Conservation (phyloP, 345 rosid genomes). For the Bretschneidera sinensis region DNA sequence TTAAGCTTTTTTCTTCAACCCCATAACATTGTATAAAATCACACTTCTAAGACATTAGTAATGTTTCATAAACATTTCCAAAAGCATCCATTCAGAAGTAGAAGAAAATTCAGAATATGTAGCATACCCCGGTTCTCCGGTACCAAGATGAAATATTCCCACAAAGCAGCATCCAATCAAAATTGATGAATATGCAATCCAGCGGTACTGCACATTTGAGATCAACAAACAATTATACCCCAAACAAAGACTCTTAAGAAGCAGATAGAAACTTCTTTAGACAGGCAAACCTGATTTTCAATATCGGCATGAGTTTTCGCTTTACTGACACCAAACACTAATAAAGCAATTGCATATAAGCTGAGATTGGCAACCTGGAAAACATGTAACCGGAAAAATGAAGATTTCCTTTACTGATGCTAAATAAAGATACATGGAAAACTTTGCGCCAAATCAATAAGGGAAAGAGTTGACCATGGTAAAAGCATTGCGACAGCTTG, state of each 20-base stretch:
- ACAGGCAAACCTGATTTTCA: slow-evolving; percentile 62
- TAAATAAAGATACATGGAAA: slow-evolving; percentile 9
- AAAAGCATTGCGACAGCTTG: slow-evolving; percentile 96
- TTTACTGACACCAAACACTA: slow-evolving; percentile 48
- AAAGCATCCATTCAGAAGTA: too few relatives aligned
- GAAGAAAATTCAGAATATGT: neutral
- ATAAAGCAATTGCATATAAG: slow-evolving; percentile 72
- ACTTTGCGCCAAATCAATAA: slow-evolving; percentile 10
- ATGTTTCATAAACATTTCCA: neutral
- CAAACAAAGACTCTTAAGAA: slow-evolving; percentile 1
- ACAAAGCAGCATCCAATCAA: slow-evolving; percentile 82
- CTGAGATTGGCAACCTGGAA: slow-evolving; percentile 86
- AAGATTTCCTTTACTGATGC: slow-evolving; percentile 9
- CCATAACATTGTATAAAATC: neutral
- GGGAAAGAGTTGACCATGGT: slow-evolving; percentile 59
- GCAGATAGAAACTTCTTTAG: slow-evolving; percentile 2
- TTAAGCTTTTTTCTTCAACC: too few relatives aligned
- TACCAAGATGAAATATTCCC: slow-evolving; percentile 69
- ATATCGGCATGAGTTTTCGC: slow-evolving; percentile 54
- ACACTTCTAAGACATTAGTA: neutral
- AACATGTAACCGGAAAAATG: slow-evolving; percentile 7
- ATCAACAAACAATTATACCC: slow-evolving; percentile 13
- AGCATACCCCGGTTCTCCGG: slow-evolving; percentile 78
- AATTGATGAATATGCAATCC: slow-evolving; percentile 86
- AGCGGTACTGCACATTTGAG: slow-evolving; percentile 59